phyloP scores from a whole-genome alignment of 177 flowering plant species.

The Telopea speciosissima region DNA sequence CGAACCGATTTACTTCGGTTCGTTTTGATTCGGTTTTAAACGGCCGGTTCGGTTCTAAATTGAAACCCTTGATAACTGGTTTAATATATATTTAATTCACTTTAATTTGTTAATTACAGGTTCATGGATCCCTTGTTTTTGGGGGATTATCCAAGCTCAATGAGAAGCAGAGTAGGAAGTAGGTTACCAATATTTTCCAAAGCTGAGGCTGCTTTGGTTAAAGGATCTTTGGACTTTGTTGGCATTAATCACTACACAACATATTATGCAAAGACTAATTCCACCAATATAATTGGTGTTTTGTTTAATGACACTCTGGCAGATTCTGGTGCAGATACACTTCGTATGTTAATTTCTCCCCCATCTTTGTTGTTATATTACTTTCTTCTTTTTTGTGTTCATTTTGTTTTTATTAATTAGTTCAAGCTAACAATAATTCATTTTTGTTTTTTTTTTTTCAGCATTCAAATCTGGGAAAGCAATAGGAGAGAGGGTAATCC shows the following conservation, averaged over 20 bases:
- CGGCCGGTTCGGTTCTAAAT: no score
- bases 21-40: no score
- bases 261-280: slow-evolving; percentile 46
- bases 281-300: slow-evolving; percentile 28
- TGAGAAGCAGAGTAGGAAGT: slow-evolving; percentile 61
- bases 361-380: not conserved
- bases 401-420: not conserved
- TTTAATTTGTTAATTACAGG: slow-evolving; percentile 35
- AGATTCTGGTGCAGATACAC: slow-evolving; percentile 64
- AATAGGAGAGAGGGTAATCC: slow-evolving; percentile 64
- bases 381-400: no score
- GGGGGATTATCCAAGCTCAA: slow-evolving; percentile 81
- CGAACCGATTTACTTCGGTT: no score
- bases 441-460: slow-evolving; percentile 17
- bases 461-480: slow-evolving; percentile 47
- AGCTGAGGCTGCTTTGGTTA: slow-evolving; percentile 45
- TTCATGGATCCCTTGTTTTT: slow-evolving; percentile 73
- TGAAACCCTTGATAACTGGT: no score
- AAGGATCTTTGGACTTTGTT: slow-evolving; percentile 79
- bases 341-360: slow-evolving; percentile 54
- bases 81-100: no score
- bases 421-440: not conserved
- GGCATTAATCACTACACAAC: slow-evolving; percentile 97
- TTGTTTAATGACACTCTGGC: slow-evolving; percentile 55
- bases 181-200: slow-evolving; percentile 66